These are phyloP conservation scores for Pythium monospermum DNA, from an alignment of 352 stramenopile species.

Conservation along the genomic window DNA sequence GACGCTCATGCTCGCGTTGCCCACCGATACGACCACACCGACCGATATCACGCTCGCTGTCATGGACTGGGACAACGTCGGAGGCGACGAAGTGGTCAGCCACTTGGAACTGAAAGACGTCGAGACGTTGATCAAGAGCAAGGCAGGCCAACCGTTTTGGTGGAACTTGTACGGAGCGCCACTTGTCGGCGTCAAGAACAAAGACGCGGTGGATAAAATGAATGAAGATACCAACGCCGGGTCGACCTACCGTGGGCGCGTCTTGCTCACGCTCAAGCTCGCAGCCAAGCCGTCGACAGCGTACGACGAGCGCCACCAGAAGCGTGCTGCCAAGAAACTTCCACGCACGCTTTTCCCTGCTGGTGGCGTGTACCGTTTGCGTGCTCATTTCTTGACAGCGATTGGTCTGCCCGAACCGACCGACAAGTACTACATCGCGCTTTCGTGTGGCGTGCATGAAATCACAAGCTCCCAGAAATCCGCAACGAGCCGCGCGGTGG, in stretches of 20 bases:
- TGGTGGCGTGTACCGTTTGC: slow-evolving; percentile 58
- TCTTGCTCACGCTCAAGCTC: slow-evolving; percentile 60
- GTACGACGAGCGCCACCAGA: slow-evolving; percentile 72
- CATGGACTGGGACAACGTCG: slow-evolving; percentile 69
- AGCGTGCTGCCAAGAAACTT: slow-evolving; percentile 48
- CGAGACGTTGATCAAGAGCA: slow-evolving; percentile 24
- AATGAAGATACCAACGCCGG: slow-evolving; percentile 48
- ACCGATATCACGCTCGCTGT: slow-evolving; percentile 38
- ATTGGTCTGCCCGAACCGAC: slow-evolving; percentile 44
- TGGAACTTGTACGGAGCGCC: slow-evolving; percentile 70
- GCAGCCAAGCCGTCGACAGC: slow-evolving; percentile 43
- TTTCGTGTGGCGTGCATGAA: slow-evolving; percentile 54
- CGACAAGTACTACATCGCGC: slow-evolving; percentile 41
- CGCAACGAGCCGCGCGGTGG: slow-evolving; percentile 57
- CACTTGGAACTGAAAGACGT: slow-evolving; percentile 42
- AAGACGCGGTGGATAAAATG: slow-evolving; percentile 39
- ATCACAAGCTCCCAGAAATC: slow-evolving; percentile 45
- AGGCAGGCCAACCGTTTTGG: slow-evolving; percentile 49
- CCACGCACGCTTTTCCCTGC: slow-evolving; percentile 38
- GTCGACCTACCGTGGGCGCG: slow-evolving; percentile 76
- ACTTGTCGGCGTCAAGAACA: slow-evolving; percentile 44
- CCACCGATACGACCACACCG: slow-evolving; percentile 12
- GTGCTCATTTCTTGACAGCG: slow-evolving; percentile 56
- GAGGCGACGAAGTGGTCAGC: slow-evolving; percentile 57
- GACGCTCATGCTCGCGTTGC: slow-evolving; percentile 50